Evolutionary conservation across 2,329 filamentous ascomycete species (phyloP).

Genomic region (Cryphonectria naterciae): DNA sequence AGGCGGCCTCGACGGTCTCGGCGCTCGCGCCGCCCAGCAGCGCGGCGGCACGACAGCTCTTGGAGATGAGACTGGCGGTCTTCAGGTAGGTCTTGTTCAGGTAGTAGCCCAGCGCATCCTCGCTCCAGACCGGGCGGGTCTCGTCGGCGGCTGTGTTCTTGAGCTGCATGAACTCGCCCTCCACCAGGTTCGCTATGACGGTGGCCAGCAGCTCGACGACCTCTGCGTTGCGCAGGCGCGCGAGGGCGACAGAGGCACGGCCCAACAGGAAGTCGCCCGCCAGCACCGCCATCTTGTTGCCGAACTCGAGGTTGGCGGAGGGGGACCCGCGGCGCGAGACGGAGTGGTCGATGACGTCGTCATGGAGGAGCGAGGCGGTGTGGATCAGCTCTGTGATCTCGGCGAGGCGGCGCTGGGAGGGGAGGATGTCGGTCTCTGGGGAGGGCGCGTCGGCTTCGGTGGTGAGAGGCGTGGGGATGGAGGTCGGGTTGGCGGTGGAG

Average conservation of each 20-base stretch:
- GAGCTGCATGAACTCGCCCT: conserved; percentile 99
- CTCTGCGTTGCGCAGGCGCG: conserved; percentile 87
- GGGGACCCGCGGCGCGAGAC: conserved; percentile 80
- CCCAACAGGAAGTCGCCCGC: conserved; percentile 97
- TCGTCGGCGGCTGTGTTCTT: conserved; percentile 95
- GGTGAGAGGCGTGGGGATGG: conserved; percentile 39
- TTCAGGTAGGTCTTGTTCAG: conserved; percentile 98
- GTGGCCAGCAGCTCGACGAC: conserved; percentile 94
- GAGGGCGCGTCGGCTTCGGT: conserved; percentile 45
- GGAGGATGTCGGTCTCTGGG: conserved; percentile 72
- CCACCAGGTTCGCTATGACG: conserved; percentile 95
- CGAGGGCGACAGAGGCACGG: conserved; percentile 89
- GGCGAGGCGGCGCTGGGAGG: conserved; percentile 88
- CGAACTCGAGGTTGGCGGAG: conserved; percentile 92
- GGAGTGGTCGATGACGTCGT: conserved; percentile 97
- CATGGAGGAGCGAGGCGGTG: conserved; percentile 92
- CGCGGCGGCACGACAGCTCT: conserved; percentile 89
- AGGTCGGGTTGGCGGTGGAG: conserved; percentile 61
- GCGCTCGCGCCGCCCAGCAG: conserved; percentile 77
- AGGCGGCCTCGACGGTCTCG: conserved; percentile 86
- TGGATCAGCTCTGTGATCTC: conserved; percentile 98
- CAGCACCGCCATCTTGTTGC: conserved; percentile 98
- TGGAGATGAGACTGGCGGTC: conserved; percentile 92
- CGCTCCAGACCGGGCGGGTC: conserved; percentile 79
- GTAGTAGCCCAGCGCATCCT: conserved; percentile 90